phyloP scores from a whole-genome alignment of 805 yeast species.

The Ogataea dorogensis region DNA sequence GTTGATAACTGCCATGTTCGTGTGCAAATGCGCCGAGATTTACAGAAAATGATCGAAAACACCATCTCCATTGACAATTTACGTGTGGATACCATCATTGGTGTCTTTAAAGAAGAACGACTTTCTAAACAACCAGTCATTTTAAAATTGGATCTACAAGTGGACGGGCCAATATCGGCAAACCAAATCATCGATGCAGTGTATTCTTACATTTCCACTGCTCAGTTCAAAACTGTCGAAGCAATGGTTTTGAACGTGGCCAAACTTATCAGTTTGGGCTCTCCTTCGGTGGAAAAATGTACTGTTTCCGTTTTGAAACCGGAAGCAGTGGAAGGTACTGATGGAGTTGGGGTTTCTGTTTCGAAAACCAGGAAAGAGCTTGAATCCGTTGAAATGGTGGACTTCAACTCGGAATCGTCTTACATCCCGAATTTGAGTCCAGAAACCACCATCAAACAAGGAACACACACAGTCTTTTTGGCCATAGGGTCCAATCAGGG shows the following conservation, averaged over 20 bases:
- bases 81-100: conserved; percentile 73
- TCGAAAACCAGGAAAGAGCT: conserved; percentile 46
- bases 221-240: conserved; percentile 89
- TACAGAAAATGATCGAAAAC: neutral
- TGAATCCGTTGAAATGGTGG: conserved; percentile 18
- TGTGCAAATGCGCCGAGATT: conserved; percentile 11
- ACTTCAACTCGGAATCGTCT: conserved; percentile 19
- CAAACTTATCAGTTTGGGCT: conserved; percentile 24
- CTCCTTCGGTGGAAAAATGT: conserved; percentile 20
- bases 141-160: conserved; percentile 51
- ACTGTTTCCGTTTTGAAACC: conserved; percentile 78
- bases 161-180: conserved; percentile 36
- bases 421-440: conserved; percentile 33
- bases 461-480: conserved; percentile 56
- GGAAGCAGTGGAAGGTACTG: conserved; percentile 81
- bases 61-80: conserved; percentile 39
- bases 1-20: conserved; percentile 8
- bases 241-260: conserved; percentile 79
- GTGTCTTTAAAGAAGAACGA: conserved; percentile 90
- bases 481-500: conserved; percentile 94
- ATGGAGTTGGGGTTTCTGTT: conserved; percentile 87
- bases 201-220: conserved; percentile 61
- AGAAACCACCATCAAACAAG: conserved; percentile 17
- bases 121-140: conserved; percentile 73
- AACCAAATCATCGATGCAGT: conserved; percentile 47